Evolutionary conservation across 2,329 filamentous ascomycete genomes (phyloP), one percentile per base, ranked within the genome.

Genomic region (Monosporascus sp.): DNA sequence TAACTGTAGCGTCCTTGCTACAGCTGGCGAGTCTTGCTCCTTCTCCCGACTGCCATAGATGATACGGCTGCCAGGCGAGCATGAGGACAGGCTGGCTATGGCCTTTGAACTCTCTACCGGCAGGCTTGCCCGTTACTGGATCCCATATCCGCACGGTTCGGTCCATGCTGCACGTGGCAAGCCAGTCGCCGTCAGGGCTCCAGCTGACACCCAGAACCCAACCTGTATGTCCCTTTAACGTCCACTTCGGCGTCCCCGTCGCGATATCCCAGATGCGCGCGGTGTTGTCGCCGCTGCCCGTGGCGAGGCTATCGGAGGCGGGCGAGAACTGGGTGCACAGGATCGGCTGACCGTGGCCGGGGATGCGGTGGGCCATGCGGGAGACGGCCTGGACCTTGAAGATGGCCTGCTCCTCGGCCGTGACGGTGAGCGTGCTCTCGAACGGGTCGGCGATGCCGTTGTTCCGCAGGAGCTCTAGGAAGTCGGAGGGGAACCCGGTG

Each of bases 191-290:
- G 65, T 97, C 90, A 0, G 92, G 90, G 15, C 89, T 91, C 84
- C 90, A 97, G 51, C 85, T 83, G 3, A 96, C 90, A 2, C 85
- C 89, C 52, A 97, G 72, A 3, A 97, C 91, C 92, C 92, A 97
- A 55, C 88, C 88, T 2, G 86, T 86, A 70, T 97, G 94, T 0
- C 91, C 91, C 62, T 90, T 88, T 48, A 97, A 73, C 0, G 91
- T 97, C 70, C 89, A 83, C 56, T 90, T 82, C 0, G 92, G 91
- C 11, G 91, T 97, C 47, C 92, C 92, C 0, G 91, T 97, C 64
- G 97, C 90, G 48, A 90, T 92, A 65, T 99, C 92, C 90, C 90
- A 97, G 73, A 97, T 86, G 52, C 93, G 78, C 0, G 92, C 93
- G 1, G 92, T 97, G 61, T 88, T 88, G 66, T 99, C 94, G 47